A percentile compares a stretch with the other conserved stretches of the same genome.
Conservation (phyloP, 345 rosid species). For the Hibiscus syriacus region DNA sequence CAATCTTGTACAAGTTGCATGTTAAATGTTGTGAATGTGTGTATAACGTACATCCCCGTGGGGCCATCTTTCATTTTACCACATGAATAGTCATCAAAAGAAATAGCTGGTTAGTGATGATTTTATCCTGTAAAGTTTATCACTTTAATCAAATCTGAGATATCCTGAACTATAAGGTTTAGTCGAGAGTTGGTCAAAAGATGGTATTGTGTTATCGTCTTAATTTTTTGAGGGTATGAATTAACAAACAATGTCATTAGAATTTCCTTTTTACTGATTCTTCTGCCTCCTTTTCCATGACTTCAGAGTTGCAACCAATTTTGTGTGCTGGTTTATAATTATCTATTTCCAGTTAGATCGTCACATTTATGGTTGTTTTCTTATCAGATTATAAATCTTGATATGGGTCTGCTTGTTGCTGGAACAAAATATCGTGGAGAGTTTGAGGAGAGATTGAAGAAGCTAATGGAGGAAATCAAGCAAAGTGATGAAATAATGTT, state of each 20-base stretch:
- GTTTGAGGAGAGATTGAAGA: slow-evolving; percentile 96
- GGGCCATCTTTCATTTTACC: too few relatives aligned
- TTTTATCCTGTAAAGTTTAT: not conserved
- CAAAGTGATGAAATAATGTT: slow-evolving; percentile 96
- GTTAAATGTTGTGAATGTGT: too few relatives aligned
- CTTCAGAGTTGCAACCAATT: not conserved
- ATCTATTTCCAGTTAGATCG: not conserved
- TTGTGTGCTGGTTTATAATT: not conserved
- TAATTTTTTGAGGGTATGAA: not conserved
- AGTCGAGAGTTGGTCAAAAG: not conserved
- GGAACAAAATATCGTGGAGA: slow-evolving; percentile 98
- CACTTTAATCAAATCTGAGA: not conserved
- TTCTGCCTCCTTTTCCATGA: not conserved
- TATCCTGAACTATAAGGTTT: not conserved
- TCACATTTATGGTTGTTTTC: not conserved
- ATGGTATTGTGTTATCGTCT: not conserved
- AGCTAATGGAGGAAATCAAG: slow-evolving; percentile 99
- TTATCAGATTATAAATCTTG: slow-evolving; percentile 83
- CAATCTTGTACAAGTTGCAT: too few relatives aligned
- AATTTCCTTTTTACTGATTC: not conserved
- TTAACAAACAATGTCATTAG: not conserved
- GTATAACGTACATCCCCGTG: too few relatives aligned
- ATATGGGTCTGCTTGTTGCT: slow-evolving; percentile 99
- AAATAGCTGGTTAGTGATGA: not conserved
- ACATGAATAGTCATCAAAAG: not conserved